Conservation (phyloP, 768 basidiomycete genomes). For the Epithele typhae region DNA sequence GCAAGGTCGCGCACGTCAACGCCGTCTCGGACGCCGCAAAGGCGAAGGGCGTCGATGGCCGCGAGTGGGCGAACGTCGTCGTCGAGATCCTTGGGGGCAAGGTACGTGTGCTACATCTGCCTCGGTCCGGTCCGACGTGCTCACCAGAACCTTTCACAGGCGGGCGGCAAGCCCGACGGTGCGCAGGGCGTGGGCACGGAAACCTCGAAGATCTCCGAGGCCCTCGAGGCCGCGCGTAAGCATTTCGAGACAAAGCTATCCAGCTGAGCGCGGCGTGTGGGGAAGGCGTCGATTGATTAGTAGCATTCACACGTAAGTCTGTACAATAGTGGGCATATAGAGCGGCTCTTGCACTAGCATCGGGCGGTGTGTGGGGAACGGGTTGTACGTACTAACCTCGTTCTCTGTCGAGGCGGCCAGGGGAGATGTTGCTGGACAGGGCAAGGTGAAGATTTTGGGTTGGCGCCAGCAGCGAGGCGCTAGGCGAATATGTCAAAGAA, state of each 20-base stretch:
- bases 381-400: conserved; percentile 1
- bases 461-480: no score
- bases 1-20: conserved; percentile 87
- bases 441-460: no score
- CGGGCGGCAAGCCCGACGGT: conserved; percentile 92
- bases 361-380: no score
- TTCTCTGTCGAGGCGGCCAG: background rate
- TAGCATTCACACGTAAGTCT: conserved; percentile 13
- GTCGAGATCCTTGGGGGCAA: conserved; percentile 85
- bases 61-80: conserved; percentile 82
- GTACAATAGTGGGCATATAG: conserved; percentile 8
- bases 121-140: background rate
- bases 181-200: conserved; percentile 86
- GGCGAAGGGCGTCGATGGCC: conserved; percentile 70
- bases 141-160: conserved; percentile 40
- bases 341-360: no score
- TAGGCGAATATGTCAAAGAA: no score
- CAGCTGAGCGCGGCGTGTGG: background rate
- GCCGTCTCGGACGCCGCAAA: conserved; percentile 63
- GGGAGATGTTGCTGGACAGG: no score
- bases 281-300: background rate
- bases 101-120: conserved; percentile 37
- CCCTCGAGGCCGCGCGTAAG: conserved; percentile 51
- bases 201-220: conserved; percentile 59
- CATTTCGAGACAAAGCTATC: conserved; percentile 26